These are phyloP conservation scores for Paraleonurus japonicus DNA, from an alignment of 257 asterid species.

Conservation along the genomic window DNA sequence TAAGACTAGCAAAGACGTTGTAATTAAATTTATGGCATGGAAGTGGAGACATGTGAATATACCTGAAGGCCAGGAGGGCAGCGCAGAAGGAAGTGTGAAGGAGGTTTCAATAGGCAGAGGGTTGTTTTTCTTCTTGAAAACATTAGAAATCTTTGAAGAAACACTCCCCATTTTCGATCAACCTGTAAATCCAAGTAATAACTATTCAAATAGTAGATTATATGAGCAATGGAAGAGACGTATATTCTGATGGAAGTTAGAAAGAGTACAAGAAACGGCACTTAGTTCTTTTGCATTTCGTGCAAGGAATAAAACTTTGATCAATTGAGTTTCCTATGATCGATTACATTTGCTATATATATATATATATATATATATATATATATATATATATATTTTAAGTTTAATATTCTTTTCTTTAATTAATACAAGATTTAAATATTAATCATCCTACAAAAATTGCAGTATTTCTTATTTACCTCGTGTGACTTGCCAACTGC, in stretches of 20 bases:
- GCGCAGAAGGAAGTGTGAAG: conserved; percentile 65
- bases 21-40: no score
- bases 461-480: background rate
- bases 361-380: no score
- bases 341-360: background rate
- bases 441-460: background rate
- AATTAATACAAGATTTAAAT: background rate
- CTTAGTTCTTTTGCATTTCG: conserved; percentile 24
- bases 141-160: conserved; percentile 2
- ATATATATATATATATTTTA: no score
- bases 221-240: background rate
- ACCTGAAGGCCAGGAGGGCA: conserved; percentile 86
- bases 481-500: background rate
- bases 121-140: conserved; percentile 33
- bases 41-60: background rate
- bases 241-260: background rate
- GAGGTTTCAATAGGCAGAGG: conserved; percentile 49
- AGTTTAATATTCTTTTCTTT: no score
- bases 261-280: conserved; percentile 7
- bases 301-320: conserved; percentile 31
- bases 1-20: no score
- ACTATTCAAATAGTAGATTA: background rate
- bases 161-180: conserved; percentile 39
- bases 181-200: background rate
- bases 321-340: conserved; percentile 25